phyloP scores from a whole-genome alignment of 2,329 filamentous ascomycete species.

The Grosmannia penicillata region DNA sequence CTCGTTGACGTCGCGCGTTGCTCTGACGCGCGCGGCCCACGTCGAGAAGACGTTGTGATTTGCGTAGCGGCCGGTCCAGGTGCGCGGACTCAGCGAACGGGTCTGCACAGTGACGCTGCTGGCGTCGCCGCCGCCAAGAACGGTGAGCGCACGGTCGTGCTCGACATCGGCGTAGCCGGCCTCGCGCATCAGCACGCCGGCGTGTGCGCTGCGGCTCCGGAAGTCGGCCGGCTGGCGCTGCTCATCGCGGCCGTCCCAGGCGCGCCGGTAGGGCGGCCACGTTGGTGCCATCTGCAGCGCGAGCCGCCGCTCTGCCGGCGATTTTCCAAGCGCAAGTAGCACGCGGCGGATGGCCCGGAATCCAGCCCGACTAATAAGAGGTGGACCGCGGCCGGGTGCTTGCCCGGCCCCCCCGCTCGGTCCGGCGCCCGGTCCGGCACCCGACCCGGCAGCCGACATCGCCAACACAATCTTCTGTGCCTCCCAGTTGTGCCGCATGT shows the following conservation, averaged over 20 bases:
- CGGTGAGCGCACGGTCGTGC: slow-evolving; percentile 32
- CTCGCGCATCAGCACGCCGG: slow-evolving; percentile 38
- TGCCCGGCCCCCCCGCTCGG: no score
- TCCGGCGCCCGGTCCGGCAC: no score
- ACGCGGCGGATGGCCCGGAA: slow-evolving; percentile 41
- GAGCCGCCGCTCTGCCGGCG: slow-evolving; percentile 30
- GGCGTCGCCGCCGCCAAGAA: slow-evolving; percentile 41
- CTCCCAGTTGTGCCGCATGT: slow-evolving; percentile 38
- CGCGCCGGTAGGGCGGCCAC: slow-evolving; percentile 46
- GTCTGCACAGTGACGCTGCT: slow-evolving; percentile 48
- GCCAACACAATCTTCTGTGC: slow-evolving; percentile 39
- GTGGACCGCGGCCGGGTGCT: no score
- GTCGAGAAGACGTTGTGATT: slow-evolving; percentile 19
- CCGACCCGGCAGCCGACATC: slow-evolving; percentile 28
- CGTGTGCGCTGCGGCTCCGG: slow-evolving; percentile 36
- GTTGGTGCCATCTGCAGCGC: slow-evolving; percentile 31
- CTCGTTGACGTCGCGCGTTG: slow-evolving; percentile 46
- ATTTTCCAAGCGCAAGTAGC: slow-evolving; percentile 37
- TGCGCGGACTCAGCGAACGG: slow-evolving; percentile 21
- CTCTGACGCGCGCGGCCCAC: slow-evolving; percentile 42
- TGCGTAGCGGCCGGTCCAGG: slow-evolving; percentile 15
- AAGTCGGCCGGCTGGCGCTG: slow-evolving; percentile 33
- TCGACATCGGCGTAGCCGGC: slow-evolving; percentile 35
- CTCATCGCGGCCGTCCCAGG: slow-evolving; percentile 46
- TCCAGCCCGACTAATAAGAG: slow-evolving; percentile 33